phyloP scores from a whole-genome alignment of 2,329 filamentous ascomycete genomes.

The Xylariaceae sp. region DNA sequence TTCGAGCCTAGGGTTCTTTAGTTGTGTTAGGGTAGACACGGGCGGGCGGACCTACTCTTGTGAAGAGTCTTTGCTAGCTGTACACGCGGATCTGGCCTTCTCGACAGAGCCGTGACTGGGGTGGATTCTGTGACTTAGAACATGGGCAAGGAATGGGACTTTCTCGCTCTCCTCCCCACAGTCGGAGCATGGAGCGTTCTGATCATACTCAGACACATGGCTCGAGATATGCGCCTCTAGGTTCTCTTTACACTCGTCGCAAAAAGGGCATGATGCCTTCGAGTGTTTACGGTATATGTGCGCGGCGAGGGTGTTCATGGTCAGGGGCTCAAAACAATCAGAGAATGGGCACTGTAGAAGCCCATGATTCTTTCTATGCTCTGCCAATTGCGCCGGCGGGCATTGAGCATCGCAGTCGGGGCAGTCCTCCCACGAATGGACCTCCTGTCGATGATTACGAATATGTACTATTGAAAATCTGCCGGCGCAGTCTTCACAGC shows the following conservation, averaged over 20 bases:
- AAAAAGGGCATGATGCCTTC: neutral
- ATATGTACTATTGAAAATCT: neutral
- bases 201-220: neutral
- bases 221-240: neutral
- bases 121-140: neutral
- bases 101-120: neutral
- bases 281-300: neutral
- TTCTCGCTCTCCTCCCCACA: neutral
- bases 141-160: neutral
- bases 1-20: neutral
- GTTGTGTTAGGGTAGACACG: neutral
- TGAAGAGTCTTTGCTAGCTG: neutral
- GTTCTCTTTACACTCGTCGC: neutral
- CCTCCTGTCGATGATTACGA: neutral
- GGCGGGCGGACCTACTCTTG: neutral
- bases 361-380: neutral
- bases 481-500: neutral
- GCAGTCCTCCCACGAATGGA: neutral
- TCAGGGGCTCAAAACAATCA: neutral
- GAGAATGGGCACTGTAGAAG: neutral
- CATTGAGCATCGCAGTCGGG: neutral
- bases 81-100: neutral
- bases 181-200: neutral
- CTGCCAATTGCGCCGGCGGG: neutral
- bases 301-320: neutral